These are phyloP conservation scores for Combretum micranthum DNA, from an alignment of 345 rosid genomes.

Conservation along the genomic window DNA sequence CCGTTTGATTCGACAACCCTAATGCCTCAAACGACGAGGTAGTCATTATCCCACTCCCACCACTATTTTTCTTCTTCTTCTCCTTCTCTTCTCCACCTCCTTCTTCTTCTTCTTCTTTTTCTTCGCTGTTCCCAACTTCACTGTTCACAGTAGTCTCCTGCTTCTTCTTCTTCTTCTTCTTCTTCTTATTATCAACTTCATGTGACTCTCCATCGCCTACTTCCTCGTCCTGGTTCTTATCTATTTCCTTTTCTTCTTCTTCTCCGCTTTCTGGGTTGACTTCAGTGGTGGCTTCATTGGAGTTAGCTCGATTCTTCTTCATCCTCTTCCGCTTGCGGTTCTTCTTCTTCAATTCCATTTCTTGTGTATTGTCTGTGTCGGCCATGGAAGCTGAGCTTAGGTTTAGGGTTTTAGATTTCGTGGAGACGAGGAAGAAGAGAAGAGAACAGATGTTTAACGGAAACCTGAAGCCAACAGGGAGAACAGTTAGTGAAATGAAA, in stretches of 20 bases:
- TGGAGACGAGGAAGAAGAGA: too few species aligned
- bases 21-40: constrained; percentile 60
- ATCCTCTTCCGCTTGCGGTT: constrained; percentile 10
- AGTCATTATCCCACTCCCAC: constrained; percentile 74
- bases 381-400: constrained; percentile 1
- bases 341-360: background rate
- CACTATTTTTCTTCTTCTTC: constrained; percentile 18
- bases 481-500: too few species aligned
- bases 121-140: background rate
- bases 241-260: constrained; percentile 1
- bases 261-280: background rate
- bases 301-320: background rate
- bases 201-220: constrained; percentile 2
- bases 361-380: constrained; percentile 2
- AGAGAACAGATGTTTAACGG: too few species aligned
- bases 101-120: constrained; percentile 2
- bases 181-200: constrained; percentile 3
- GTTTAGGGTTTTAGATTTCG: too few species aligned
- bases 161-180: constrained; percentile 6
- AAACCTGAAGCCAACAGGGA: too few species aligned
- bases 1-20: constrained; percentile 61
- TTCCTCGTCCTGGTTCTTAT: background rate
- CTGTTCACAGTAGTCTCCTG: background rate
- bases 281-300: background rate
- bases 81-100: constrained; percentile 16